Evolutionary conservation across 192 early-diverging fungal species (phyloP).

Genomic region (Kappamyces sp.): DNA sequence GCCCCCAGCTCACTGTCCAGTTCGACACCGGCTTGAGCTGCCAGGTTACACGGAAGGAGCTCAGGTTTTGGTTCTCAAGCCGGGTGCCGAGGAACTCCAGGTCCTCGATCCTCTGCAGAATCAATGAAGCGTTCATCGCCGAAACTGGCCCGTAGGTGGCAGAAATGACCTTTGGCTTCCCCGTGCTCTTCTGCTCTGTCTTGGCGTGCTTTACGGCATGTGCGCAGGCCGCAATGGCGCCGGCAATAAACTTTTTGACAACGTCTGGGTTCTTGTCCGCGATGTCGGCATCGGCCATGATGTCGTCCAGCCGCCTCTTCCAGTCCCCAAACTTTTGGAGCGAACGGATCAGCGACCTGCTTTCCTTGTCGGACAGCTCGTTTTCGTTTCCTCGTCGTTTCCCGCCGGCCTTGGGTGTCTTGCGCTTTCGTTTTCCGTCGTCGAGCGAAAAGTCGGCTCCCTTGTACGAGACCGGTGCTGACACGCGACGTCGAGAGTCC

Average conservation of each 20-base stretch:
- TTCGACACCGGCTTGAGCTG: constrained; percentile 76
- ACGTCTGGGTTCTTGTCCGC: constrained; percentile 44
- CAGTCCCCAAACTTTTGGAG: constrained; percentile 81
- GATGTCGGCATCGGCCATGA: constrained; percentile 76
- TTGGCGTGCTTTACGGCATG: constrained; percentile 44
- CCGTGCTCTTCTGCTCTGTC: constrained; percentile 28
- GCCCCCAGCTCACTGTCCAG: constrained; percentile 78
- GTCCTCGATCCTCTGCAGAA: constrained; percentile 71
- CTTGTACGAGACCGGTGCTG: neutral
- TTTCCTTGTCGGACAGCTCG: constrained; percentile 69
- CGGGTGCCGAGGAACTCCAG: constrained; percentile 59
- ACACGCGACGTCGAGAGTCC: constrained; percentile 10
- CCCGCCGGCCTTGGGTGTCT: constrained; percentile 7
- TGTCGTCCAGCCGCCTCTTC: constrained; percentile 71
- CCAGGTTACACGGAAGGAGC: constrained; percentile 73
- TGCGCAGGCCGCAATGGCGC: constrained; percentile 50
- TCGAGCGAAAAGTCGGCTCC: constrained; percentile 2
- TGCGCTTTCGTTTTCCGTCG: constrained; percentile 22
- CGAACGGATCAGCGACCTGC: constrained; percentile 72
- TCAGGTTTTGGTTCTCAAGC: constrained; percentile 48
- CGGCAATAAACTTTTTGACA: constrained; percentile 36
- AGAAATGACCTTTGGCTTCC: constrained; percentile 59
- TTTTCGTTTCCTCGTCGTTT: constrained; percentile 26
- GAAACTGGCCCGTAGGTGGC: constrained; percentile 72
- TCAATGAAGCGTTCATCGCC: constrained; percentile 77